A percentile compares a stretch with the other conserved stretches of the same genome.
Conservation (phyloP, 2,329 filamentous ascomycete genomes). For the Colletotrichum sp. region DNA sequence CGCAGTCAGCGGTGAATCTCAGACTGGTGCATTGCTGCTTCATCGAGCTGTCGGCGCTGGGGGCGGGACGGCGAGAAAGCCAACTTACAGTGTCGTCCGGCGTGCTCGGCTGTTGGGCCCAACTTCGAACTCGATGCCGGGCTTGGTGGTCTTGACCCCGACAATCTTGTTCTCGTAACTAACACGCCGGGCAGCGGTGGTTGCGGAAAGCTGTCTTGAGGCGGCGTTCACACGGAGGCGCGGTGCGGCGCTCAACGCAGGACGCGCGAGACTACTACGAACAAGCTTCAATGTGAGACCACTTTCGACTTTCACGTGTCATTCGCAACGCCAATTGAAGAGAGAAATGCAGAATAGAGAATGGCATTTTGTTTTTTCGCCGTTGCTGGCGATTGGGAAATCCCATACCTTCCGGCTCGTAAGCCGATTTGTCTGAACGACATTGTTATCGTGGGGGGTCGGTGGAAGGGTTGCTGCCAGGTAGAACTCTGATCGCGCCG, state of each 20-base stretch:
- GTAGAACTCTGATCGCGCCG: background rate
- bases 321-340: background rate
- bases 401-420: constrained; percentile 11
- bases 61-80: background rate
- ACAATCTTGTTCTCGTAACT: background rate
- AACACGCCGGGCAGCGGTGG: background rate
- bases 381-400: background rate
- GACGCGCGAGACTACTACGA: background rate
- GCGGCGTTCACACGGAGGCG: background rate
- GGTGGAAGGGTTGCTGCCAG: background rate
- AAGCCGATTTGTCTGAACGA: background rate
- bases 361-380: background rate
- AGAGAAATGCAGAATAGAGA: background rate
- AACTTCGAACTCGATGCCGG: constrained; percentile 10
- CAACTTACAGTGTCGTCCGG: constrained; percentile 21
- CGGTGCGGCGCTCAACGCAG: background rate
- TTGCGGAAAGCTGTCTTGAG: constrained; percentile 4
- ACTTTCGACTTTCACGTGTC: background rate
- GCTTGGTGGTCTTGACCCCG: background rate
- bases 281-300: background rate
- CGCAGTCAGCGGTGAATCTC: background rate
- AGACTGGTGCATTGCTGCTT: background rate
- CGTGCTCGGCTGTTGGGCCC: background rate
- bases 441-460: background rate
- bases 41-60: background rate